Evolutionary conservation across 495 filamentous ascomycete genomes (phyloP), one percentile per base, ranked within the genome.

Genomic region (Jackrogersella minutella): DNA sequence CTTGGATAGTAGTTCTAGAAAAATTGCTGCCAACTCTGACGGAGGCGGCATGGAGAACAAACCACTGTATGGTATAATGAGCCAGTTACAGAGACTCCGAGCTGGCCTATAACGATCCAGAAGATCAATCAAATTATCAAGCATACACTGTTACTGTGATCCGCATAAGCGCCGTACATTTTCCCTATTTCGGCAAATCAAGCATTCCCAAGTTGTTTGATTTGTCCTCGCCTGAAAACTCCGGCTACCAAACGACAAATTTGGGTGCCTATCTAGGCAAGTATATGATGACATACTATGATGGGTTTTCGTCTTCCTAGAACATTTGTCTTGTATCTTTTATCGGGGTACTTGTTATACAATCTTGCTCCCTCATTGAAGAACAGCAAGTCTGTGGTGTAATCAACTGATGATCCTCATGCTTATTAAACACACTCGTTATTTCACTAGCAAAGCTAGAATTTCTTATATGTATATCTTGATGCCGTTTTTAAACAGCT

Each of bases 11-110:
- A 68, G 57, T 21, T 58, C 69, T 2, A 73, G 59, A 56, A 72
- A 69, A 43, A 64, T 69, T 51, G 58, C 62, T 24, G 62, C 71
- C 24, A 73, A 69, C 5, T 68, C 73, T 50, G 66, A 69, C 28
- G 71, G 41, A 22, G 56, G 54, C 7, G 11, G 65, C 1, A 49
- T 46, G 8, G 79, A 79, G 55, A 78, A 44, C 46, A 81, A 75
- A 62, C 75, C 79, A 3, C 76, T 80, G 43, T 92, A 90, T 73
- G 91, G 92, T 1, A 85, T 96, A 57, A 88, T 96, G 59, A 88
- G 87, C 71, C 91, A 92, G 73, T 72, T 95, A 57, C 90, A 93
- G 74, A 89, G 90, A 69, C 78, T 97, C 67, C 85, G 91, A 56
- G 88, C 90, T 44, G 91, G 91, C 53, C 81, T 93, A 36, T 91